Base-by-base conservation (phyloP, 495 filamentous ascomycete species). In the Xylaria sp. region DNA sequence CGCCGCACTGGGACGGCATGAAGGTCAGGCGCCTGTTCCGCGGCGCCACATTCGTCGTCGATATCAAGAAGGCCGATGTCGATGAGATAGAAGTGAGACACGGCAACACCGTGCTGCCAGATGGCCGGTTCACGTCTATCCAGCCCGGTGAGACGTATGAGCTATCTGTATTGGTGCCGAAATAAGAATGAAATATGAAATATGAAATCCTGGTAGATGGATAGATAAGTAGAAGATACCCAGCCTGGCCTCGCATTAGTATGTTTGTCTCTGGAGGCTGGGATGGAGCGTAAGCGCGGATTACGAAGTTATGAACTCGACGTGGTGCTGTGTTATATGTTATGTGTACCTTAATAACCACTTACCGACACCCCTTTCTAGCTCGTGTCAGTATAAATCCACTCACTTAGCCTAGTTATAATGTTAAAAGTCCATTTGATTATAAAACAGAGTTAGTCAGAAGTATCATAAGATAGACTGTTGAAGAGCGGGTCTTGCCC, bases 11-110 rank as follows among this genome's bases (percentile, higher is more conserved):
- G 86, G 74, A 82, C 50, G 72, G 72, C 40, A 85, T 87, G 68
- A 85, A 82, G 66, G 85, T 84, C 61, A 82, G 75, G 17, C 80
- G 86, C 12, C 43, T 77, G 37, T 88, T 88, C 78, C 80, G 86
- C 33, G 85, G 83, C 37, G 85, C 85, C 21, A 86, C 77, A 14
- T 87, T 88, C 72, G 71, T 81, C 12, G 62, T 87, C 29, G 80
- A 85, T 37, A 81, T 88, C 59, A 70, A 63, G 26, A 78, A 80
- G 48, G 78, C 68, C 33, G 80, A 83, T 35, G 83, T 84, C 33
- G 71, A 79, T n/a, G 80, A 82, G 14, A 79, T 85, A 11, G 79
- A 76, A 2, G 82, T 86, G 52, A 79, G 69, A 66, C 68, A 80
- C 2, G 78, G 74, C 7, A 79, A 72, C 41, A 67, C 67, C 52